A percentile compares a stretch with the other conserved stretches of the same genome.
phyloP scores from a whole-genome alignment of 805 yeast species.

The Yarrowia sp. region DNA sequence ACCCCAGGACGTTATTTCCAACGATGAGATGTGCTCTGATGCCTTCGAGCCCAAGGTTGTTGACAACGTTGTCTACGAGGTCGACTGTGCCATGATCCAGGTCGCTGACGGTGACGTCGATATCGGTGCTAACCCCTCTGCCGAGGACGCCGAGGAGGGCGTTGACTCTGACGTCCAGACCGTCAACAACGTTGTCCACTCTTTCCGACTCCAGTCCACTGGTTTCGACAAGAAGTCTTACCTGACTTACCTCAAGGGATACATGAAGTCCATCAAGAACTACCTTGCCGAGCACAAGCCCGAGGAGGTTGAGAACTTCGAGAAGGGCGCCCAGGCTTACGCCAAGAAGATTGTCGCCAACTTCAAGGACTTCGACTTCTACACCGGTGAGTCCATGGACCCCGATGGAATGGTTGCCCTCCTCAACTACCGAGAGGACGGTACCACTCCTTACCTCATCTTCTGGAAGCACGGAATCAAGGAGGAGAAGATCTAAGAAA shows the following conservation, averaged over 20 bases:
- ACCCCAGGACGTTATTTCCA: slow-evolving; percentile 79
- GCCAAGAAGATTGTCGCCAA: slow-evolving; percentile 94
- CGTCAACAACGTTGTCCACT: slow-evolving; percentile 98
- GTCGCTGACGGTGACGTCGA: slow-evolving; percentile 88
- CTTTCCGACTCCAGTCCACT: slow-evolving; percentile 97
- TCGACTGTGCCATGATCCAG: slow-evolving; percentile 91
- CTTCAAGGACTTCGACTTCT: slow-evolving; percentile 99
- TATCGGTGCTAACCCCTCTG: slow-evolving; percentile 99
- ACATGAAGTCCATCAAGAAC: slow-evolving; percentile 97
- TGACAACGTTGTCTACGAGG: slow-evolving; percentile 93
- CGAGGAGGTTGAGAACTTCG: slow-evolving; percentile 84
- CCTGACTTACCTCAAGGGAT: slow-evolving; percentile 95
- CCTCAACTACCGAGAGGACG: slow-evolving; percentile 99
- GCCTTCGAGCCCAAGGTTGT: slow-evolving; percentile 91
- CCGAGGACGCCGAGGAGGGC: slow-evolving; percentile 88
- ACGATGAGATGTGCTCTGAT: slow-evolving; percentile 92
- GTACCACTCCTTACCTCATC: slow-evolving; percentile 95
- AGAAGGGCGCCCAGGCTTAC: slow-evolving; percentile 96
- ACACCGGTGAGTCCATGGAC: slow-evolving; percentile 99
- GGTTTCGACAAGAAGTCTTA: slow-evolving; percentile 97
- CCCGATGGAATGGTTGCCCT: slow-evolving; percentile 98
- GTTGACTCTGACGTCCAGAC: slow-evolving; percentile 88
- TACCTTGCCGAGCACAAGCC: slow-evolving; percentile 88
- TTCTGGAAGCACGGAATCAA: slow-evolving; percentile 99
- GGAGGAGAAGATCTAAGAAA: slow-evolving; percentile 82